phyloP scores from a whole-genome alignment of 768 basidiomycete genomes.

The Butyriboletus loyo region DNA sequence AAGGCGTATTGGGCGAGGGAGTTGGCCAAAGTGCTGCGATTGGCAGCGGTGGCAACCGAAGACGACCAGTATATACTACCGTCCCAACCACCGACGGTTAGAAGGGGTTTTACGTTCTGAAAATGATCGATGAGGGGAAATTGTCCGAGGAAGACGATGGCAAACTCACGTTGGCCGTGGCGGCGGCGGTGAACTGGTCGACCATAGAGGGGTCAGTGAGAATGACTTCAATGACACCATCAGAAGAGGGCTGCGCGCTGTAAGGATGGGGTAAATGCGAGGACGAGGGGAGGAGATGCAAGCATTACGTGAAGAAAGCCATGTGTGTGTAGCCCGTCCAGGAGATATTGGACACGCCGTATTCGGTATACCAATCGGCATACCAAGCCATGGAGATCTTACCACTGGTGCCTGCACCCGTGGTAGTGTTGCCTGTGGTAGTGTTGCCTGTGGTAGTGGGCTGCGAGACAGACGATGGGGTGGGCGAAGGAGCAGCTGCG shows the following conservation, averaged over 20 bases:
- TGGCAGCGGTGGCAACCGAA: slow-evolving; percentile 49
- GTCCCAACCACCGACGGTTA: slow-evolving; percentile 68
- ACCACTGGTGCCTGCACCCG: slow-evolving; percentile 24
- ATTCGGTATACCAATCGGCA: slow-evolving; percentile 60
- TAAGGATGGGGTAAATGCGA: neutral
- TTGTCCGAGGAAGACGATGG: too few relatives aligned
- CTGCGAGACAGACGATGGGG: neutral
- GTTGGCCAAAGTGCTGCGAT: slow-evolving; percentile 57
- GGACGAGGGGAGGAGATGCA: neutral
- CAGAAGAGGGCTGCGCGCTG: slow-evolving; percentile 25
- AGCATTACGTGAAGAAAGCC: slow-evolving; percentile 56
- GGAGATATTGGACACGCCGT: slow-evolving; percentile 48
- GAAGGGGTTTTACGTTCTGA: slow-evolving; percentile 53
- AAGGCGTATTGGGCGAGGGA: slow-evolving; percentile 48
- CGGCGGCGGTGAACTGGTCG: slow-evolving; percentile 24
- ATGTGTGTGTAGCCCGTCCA: slow-evolving; percentile 69
- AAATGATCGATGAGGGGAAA: neutral
- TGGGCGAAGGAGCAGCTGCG: neutral
- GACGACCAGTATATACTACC: slow-evolving; percentile 62
- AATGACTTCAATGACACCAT: slow-evolving; percentile 11
- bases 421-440: slow-evolving; percentile 12
- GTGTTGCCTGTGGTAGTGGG: slow-evolving; percentile 11
- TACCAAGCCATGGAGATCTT: slow-evolving; percentile 62
- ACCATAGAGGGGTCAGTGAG: slow-evolving; percentile 2
- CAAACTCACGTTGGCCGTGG: slow-evolving; percentile 23